Evolutionary conservation across 2,329 filamentous ascomycete genomes (phyloP).

Genomic region (Ophiocordyceps camponoti-saundersi): DNA sequence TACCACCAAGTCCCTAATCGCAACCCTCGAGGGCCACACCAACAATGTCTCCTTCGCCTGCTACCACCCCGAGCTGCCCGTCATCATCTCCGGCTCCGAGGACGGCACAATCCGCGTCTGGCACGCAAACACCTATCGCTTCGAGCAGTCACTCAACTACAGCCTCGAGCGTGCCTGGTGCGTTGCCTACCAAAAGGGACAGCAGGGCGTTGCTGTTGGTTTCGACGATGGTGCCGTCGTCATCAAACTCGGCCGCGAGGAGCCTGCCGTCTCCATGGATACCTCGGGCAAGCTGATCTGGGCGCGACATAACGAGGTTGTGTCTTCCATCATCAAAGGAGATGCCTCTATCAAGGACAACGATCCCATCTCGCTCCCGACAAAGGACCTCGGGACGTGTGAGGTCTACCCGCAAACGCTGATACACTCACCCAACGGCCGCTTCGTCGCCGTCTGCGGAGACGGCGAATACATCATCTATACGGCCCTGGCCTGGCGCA

Average conservation of each 20-base stretch:
- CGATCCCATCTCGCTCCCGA: constrained; percentile 66
- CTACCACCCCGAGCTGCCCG: constrained; percentile 90
- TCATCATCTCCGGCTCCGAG: constrained; percentile 96
- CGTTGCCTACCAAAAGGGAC: constrained; percentile 85
- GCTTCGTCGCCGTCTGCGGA: constrained; percentile 67
- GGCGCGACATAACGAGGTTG: constrained; percentile 87
- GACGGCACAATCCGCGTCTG: constrained; percentile 96
- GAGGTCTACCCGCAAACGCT: constrained; percentile 94
- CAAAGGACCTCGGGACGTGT: constrained; percentile 89
- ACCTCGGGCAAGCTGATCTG: constrained; percentile 88
- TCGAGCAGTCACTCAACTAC: constrained; percentile 93
- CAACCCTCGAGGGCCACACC: constrained; percentile 89
- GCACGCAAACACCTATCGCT: constrained; percentile 93
- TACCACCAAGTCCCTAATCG: constrained; percentile 92
- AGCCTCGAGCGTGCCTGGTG: constrained; percentile 95
- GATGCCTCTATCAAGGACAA: constrained; percentile 78
- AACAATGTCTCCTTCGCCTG: constrained; percentile 97
- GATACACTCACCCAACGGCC: constrained; percentile 87
- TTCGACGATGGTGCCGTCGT: constrained; percentile 97
- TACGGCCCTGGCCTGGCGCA: constrained; percentile 87
- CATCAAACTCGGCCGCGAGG: constrained; percentile 92
- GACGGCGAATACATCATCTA: constrained; percentile 99
- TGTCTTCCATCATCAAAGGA: constrained; percentile 87
- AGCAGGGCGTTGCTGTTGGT: constrained; percentile 86
- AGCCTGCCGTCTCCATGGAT: constrained; percentile 97